Percentiles rank a stretch among this genome's conserved stretches.
phyloP scores from a whole-genome alignment of 2,329 filamentous ascomycete species.

The Hypoxylon sp. region DNA sequence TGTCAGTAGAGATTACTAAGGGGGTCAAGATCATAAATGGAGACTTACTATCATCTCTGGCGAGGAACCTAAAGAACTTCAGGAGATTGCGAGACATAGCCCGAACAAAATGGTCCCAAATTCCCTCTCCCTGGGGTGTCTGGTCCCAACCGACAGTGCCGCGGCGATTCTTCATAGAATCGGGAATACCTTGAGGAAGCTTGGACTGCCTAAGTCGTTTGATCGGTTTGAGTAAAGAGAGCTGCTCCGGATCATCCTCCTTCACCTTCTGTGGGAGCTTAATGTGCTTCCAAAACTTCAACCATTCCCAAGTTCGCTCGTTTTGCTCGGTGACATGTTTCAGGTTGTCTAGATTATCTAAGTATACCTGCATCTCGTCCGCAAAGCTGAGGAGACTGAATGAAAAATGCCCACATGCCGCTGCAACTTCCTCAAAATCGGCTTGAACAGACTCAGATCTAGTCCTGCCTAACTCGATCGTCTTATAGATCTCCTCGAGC shows the following conservation, averaged over 20 bases:
- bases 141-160: constrained; percentile 71
- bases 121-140: constrained; percentile 59
- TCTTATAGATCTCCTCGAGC: constrained; percentile 83
- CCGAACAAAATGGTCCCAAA: constrained; percentile 60
- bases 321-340: constrained; percentile 77
- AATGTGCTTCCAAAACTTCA: constrained; percentile 78
- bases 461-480: constrained; percentile 78
- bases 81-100: constrained; percentile 63
- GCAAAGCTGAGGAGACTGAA: constrained; percentile 93
- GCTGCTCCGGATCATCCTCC: constrained; percentile 61
- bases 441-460: constrained; percentile 84
- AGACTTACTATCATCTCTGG: constrained; percentile 67
- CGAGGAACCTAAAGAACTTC: constrained; percentile 63
- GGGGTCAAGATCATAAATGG: background rate
- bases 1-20: constrained; percentile 44
- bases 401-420: constrained; percentile 97
- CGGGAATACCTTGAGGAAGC: constrained; percentile 69
- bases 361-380: constrained; percentile 86
- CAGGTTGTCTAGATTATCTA: constrained; percentile 88
- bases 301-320: constrained; percentile 83
- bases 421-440: constrained; percentile 96
- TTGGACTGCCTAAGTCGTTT: constrained; percentile 68
- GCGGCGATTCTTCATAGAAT: constrained; percentile 65
- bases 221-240: constrained; percentile 59
- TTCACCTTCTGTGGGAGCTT: constrained; percentile 52